Base-by-base conservation (phyloP, 352 stramenopile genomes). In the Phytophthora quininea region DNA sequence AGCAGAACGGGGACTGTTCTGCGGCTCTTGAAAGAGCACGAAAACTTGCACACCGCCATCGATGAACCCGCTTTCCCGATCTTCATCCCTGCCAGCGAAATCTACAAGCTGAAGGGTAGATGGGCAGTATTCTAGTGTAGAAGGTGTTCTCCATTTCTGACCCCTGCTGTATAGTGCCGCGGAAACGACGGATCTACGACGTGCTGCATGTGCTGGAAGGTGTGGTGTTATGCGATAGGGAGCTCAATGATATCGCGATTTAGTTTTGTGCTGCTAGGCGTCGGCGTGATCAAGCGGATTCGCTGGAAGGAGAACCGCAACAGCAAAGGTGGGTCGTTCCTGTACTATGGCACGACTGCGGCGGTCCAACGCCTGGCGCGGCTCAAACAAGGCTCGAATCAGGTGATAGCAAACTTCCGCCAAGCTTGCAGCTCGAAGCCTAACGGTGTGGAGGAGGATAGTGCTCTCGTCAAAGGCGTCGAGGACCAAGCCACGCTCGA, bases 181-280 rank as follows among this genome's bases (percentile, higher is more conserved):
- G 82, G 38, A 93, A 93, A 54, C 77, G 85, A 52, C 69, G 85
- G 4, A 86, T 91, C 8, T 93, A 93, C 54, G 85, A 93, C 54
- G 85, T 92, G 9, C 64, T 93, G 24, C 84, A 93, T 47, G 85
- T 93, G 3, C 58, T 93, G 14, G 85, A 93, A 91, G 85, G 85
- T 90, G 67, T 48, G 40, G n/a, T 19, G 19, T n/a, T 54, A 5
- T 8, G 24, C 12, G 8, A 11, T 11, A 40, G 14, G 7, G 1
- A 56, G 52, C 40, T 33, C 3, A 30, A n/a, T 46, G 19, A 24
- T 43, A 3, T 32, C 14, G 42, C 12, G 37, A 43, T 47, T 42
- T 31, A 9, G 6, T 53, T 42, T 31, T 24, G 42, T 31, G n/a
- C 58, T 62, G 33, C 32, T 24, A 93, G 84, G 80, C 3, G 70